Base-by-base conservation (phyloP, 2,329 filamentous ascomycete genomes). In the Sarocladium oryzae region DNA sequence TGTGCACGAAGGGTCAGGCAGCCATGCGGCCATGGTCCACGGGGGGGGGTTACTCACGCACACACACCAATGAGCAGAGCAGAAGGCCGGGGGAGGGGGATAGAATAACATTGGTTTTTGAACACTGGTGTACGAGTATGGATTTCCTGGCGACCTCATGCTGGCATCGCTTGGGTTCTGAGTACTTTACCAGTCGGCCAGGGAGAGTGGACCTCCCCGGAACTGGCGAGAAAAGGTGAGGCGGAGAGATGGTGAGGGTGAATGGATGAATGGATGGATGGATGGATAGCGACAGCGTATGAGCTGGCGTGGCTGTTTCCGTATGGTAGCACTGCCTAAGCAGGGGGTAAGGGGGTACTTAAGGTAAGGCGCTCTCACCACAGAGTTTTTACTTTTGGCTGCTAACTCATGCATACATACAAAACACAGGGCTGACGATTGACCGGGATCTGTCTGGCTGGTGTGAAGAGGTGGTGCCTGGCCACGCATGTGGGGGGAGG, bases 11-110 rank as follows among this genome's bases (percentile, higher is more conserved):
- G 16, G 36, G 43, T 48, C 43, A 48, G 43, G 43, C 43, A 48
- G 43, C 43, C 43, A 48, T 48, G 43, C 43, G 21, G 40, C 40
- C 23, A n/a, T n/a, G n/a, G n/a, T n/a, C n/a, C n/a, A n/a, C n/a
- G n/a, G n/a, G n/a, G n/a, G 24, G 30, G 18, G 23, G 24, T 9
- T 24, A 16, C 4, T 45, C 10, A 13, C 18, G 40, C 40, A 30
- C 24, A 30, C n/a, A n/a, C n/a, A n/a, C 43, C 43, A 48, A 48
- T 48, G 43, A 23, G n/a, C n/a, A n/a, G n/a, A n/a, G n/a, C n/a
- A n/a, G n/a, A n/a, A n/a, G n/a, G n/a, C n/a, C n/a, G n/a, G n/a
- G n/a, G n/a, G n/a, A n/a, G n/a, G n/a, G n/a, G n/a, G n/a, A n/a
- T n/a, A n/a, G n/a, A n/a, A n/a, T n/a, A n/a, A n/a, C n/a, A n/a